Base-by-base conservation (phyloP, 2,329 filamentous ascomycete genomes). In the Aspergillus sp. region DNA sequence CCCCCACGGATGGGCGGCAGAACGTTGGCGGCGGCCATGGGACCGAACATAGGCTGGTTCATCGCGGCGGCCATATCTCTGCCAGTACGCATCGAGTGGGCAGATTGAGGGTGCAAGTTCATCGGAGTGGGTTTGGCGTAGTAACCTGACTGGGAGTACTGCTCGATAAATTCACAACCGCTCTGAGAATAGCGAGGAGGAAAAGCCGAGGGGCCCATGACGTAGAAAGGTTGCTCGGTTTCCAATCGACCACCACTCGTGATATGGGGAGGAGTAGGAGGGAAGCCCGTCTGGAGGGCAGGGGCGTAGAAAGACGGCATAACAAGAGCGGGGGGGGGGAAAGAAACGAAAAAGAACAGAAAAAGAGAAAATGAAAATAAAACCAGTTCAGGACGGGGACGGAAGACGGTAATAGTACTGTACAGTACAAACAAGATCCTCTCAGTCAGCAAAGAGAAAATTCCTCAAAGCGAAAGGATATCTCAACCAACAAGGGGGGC, bases 221-320 rank as follows among this genome's bases (percentile, higher is more conserved):
- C 64, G 65, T 79, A 80, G 65, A 74, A 77, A 36, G 73, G 65
- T 47, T 69, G 72, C 60, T 78, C 75, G 51, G 65, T 63, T 45
- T 78, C 75, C 68, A 77, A 68, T 57, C 73, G 70, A 64, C 69
- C 69, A 68, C 69, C 70, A 56, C 66, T 65, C 63, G 72, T 68
- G 66, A 77, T 63, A 64, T 78, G 75, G 58, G 77, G 77, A 62
- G 77, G 76, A 45, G 77, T 78, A 49, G 75, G 75, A 62, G 76
- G 76, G 55, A 78, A 73, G 73, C 73, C 72, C 45, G 45, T 47
- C 57, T 76, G 73, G 47, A 75, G 66, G 69, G 74, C 72, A 60
- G 75, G 71, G 58, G 68, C 68, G 71, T 71, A 78, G 67, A 78
- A 78, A 57, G 76, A 78, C 66, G 77, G 77, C 77, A 78, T 78